Evolutionary conservation across 2,329 filamentous ascomycete genomes (phyloP), one percentile per base, ranked within the genome.

Genomic region (Paraconiothyrium brasiliense): DNA sequence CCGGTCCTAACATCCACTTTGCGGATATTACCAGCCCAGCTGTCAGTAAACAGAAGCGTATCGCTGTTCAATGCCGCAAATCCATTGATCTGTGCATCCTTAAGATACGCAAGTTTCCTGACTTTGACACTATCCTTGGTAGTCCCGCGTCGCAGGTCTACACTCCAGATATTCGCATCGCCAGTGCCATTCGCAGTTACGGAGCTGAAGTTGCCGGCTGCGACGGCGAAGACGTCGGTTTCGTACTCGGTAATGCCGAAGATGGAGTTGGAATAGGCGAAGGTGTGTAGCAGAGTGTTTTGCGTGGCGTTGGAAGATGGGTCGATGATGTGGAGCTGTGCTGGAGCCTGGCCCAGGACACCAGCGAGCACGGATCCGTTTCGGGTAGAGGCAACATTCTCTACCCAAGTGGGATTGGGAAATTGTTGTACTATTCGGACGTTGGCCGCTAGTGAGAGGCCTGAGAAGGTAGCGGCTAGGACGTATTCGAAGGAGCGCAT

Each of bases 291-390:
- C 13, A 77, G 64, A 2, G 62, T 69, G 10, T 55, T 22, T 27
- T 41, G 14, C 71, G 62, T 16, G 70, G 65, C 20, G 27, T 57
- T 27, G 34, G 35, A 55, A 24, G 52, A 56, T 1, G 78, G 78
- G 54, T 79, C 65, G 39, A 82, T 63, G 32, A 77, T 67, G 61
- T 72, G 72, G 3, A 81, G 62, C 54, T 77, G 71, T 8, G 78
- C 70, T 22, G 55, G 51, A 46, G 71, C 68, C 22, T 27, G 32
- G 44, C 73, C 71, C 10, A 80, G 59, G 4, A 74, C 61, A 14
- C 71, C 66, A n/a, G 76, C 71, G 34, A 81, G 71, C n/a, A 81
- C 63, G 30, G 76, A 69, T 14, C 76, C 77, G 49, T 79, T 79
- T n/a, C 69, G 54, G 22, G 74, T 76, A 3, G 78, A 59, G 9